Evolutionary conservation across 352 stramenopile genomes (phyloP), one percentile per base, ranked within the genome.

Genomic region (Phytophthora pluvialis): DNA sequence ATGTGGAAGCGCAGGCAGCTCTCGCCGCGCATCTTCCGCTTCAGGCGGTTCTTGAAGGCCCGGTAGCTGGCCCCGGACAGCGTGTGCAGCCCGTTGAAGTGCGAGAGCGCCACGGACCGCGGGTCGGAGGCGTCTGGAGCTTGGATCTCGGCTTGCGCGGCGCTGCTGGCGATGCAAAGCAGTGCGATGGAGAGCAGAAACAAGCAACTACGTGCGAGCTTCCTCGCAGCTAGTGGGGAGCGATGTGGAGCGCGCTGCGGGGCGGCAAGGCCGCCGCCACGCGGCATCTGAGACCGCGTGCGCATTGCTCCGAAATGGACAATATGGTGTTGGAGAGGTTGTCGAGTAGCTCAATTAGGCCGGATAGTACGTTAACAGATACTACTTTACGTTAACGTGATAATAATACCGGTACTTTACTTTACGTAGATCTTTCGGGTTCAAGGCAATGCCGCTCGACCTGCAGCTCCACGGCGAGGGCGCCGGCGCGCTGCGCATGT

Each of bases 21-120:
- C 9, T 69, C 60, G 25, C 73, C 69, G 12, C 61, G 71, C 50
- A 91, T 60, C 21, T 89, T 77, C 6, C 82, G 80, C 35, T 81
- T 81, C 16, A 93, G 72, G 33, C 78, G 80, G 64, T 93, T 93
- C 45, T 76, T 82, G 63, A 93, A 93, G 28, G 80, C 74, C 36
- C 75, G 72, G 59, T 81, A 83, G 52, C 82, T 89, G 21, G 67
- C 71, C 18, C 82, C 82, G 4, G 84, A 90, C 8, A 93, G 73
- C 21, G 81, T 81, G 36, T 77, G 80, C 31, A 90, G 67, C 2
- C 80, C 80, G 48, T 75, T 89, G 32, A 81, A 88, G 64, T 80
- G 73, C 57, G 64, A 72, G 21, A 76, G 52, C 11, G 62, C 31
- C 11, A 51, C 10, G 9, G 52, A 15, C 36, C 35, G n/a, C 9